Evolutionary conservation across 2,329 filamentous ascomycete species (phyloP).

Genomic region (Gnomoniopsis sp.): DNA sequence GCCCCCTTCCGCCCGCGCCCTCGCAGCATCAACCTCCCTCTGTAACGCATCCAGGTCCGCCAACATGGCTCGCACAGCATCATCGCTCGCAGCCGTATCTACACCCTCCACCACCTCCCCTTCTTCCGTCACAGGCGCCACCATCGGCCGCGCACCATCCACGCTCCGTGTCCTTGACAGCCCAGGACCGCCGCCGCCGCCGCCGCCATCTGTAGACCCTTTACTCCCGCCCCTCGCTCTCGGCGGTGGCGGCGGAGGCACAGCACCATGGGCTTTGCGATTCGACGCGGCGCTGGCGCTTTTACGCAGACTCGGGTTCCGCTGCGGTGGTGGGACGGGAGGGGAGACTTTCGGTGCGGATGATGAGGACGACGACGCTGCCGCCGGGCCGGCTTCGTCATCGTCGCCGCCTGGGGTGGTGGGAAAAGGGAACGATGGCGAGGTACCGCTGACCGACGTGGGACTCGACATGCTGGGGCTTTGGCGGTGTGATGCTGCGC

Average conservation of each 20-base stretch:
- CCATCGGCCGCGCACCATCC: constrained; percentile 24
- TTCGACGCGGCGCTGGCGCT: constrained; percentile 34
- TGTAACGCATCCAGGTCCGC: constrained; percentile 70
- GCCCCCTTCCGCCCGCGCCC: constrained; percentile 36
- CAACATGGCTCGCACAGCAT: constrained; percentile 57
- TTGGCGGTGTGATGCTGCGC: constrained; percentile 34
- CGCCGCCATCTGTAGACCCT: constrained; percentile 37
- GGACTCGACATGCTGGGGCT: constrained; percentile 10
- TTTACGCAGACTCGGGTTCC: constrained; percentile 28
- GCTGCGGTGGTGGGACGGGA: constrained; percentile 32
- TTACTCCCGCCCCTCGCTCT: constrained; percentile 45
- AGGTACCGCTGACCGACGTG: constrained; percentile 3
- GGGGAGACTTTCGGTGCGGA: constrained; percentile 28
- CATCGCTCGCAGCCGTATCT: constrained; percentile 29
- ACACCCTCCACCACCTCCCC: constrained; percentile 24
- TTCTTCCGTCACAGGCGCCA: constrained; percentile 20
- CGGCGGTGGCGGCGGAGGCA: constrained; percentile 45
- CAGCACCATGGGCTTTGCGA: constrained; percentile 36
- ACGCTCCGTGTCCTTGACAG: constrained; percentile 28
- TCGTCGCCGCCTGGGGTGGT: neutral
- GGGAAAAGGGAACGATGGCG: constrained; percentile 23
- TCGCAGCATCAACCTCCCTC: constrained; percentile 69
- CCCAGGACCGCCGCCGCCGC: too few species aligned
- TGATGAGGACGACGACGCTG: constrained; percentile 22
- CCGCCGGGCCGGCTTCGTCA: neutral